These are phyloP conservation scores for Aspergillus sclerotialis DNA, from an alignment of 2,329 filamentous ascomycete species.

Conservation along the genomic window DNA sequence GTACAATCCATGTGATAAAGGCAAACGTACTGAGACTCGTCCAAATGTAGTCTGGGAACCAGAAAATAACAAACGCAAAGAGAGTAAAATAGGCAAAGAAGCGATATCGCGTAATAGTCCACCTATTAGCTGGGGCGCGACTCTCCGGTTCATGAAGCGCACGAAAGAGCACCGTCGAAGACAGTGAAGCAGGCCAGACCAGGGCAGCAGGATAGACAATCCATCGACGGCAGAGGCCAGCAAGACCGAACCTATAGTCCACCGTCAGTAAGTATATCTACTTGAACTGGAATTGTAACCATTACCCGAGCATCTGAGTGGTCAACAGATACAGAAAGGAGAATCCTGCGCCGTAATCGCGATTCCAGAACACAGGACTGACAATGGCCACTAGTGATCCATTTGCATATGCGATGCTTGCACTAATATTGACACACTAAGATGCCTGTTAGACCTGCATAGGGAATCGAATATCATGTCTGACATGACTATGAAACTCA, in stretches of 20 bases:
- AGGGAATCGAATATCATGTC: not conserved
- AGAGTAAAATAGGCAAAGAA: conserved; percentile 12
- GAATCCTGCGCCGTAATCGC: conserved; percentile 25
- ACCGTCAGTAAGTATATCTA: too few species aligned
- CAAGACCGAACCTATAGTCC: conserved; percentile 15
- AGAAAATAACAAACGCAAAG: conserved; percentile 32
- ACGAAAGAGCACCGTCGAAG: conserved; percentile 14
- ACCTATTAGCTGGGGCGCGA: conserved; percentile 11
- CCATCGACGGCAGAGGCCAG: conserved; percentile 14
- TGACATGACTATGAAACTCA: conserved; percentile 5
- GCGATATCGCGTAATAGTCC: conserved; percentile 12
- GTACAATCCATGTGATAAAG: conserved; percentile 42
- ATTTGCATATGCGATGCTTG: conserved; percentile 18
- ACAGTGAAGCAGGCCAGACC: conserved; percentile 15
- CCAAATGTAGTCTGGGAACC: conserved; percentile 45
- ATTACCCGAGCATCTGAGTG: conserved; percentile 25
- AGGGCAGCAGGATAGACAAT: conserved; percentile 15
- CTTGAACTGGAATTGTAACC: too few species aligned
- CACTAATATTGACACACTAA: conserved; percentile 24
- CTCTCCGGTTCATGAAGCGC: conserved; percentile 13
- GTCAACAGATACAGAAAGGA: conserved; percentile 26
- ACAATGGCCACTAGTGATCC: conserved; percentile 25
- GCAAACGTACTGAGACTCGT: conserved; percentile 42
- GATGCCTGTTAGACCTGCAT: not conserved
- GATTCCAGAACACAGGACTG: conserved; percentile 29